A percentile compares a stretch with the other conserved stretches of the same genome.
Conservation (phyloP, 2,329 filamentous ascomycete genomes). For the Sporothrix luriei region DNA sequence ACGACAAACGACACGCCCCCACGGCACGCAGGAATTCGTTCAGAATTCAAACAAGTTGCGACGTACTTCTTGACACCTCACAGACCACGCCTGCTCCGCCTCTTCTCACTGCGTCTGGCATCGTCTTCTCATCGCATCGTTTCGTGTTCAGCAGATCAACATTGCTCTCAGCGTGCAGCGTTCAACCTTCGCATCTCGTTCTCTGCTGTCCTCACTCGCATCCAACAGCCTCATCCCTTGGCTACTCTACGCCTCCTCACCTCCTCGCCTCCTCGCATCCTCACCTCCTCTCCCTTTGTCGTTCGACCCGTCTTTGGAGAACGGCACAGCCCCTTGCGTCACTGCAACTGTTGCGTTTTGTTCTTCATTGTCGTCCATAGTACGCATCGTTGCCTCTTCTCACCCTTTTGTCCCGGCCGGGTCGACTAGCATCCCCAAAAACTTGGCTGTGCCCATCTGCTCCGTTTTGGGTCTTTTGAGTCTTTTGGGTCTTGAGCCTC, state of each 20-base stretch:
- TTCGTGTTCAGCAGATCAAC: background rate
- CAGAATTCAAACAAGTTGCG: background rate
- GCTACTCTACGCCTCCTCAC: background rate
- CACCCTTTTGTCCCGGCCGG: conserved; percentile 17
- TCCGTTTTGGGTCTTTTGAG: conserved; percentile 4
- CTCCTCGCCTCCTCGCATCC: no score
- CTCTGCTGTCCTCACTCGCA: background rate
- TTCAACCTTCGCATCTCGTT: conserved; percentile 2
- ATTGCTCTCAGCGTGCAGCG: background rate
- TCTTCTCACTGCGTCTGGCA: conserved; percentile 8
- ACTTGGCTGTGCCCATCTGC: conserved; percentile 21
- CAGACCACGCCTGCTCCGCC: background rate
- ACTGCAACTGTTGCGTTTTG: background rate
- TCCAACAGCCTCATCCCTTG: conserved; percentile 20
- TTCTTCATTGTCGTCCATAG: background rate
- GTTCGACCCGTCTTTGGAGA: background rate
- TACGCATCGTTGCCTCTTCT: background rate
- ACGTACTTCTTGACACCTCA: background rate
- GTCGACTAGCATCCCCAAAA: conserved; percentile 10
- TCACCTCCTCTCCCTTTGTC: background rate
- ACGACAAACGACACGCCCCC: background rate
- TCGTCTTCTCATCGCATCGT: background rate
- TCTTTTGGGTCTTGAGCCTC: background rate
- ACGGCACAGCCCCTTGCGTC: conserved; percentile 12
- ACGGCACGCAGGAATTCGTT: conserved; percentile 2